Base-by-base conservation (phyloP, 345 rosid species). In the Zanthoxylum bungeanum region DNA sequence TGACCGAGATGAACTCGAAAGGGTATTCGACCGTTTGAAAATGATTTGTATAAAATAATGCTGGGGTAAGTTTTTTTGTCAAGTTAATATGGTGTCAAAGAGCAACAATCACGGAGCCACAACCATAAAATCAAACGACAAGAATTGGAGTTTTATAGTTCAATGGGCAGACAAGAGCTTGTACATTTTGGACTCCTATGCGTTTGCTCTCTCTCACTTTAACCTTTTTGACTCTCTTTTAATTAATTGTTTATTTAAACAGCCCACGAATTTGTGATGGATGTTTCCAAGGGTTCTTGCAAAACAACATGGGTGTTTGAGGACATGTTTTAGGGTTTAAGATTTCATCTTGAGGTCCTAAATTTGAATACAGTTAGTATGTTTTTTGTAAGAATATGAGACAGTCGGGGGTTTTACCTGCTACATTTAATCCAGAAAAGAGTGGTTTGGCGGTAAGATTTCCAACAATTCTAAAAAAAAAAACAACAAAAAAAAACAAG, bases 81-180 rank as follows among this genome's bases (percentile, higher is more conserved):
- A n/a, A 30, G 57, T 25, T 31, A 55, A 53, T 1, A 27, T n/a
- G 58, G 70, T 11, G 47, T 21, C 53, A 40, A 14, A 27, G 52
- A 28, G 80, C 83, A 42, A 36, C 76, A 77, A 77, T 73, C 83
- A 77, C 72, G 80, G 81, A 75, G 84, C 73, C 73, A 70, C 52
- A 24, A 42, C 56, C 80, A 70, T 59, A 72, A 79, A 72, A 71
- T 58, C 75, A 66, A 73, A 62, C 72, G 81, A 85, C 81, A 85
- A 73, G 47, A 46, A 21, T 75, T 63, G 81, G 56, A n/a, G n/a
- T n/a, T n/a, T n/a, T n/a, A n/a, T n/a, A 66, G 30, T 44, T 42
- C 77, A 7, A 59, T 39, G 17, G 58, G 58, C 12, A 58, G 61
- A 42, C 44, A 21, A 19, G 39, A 36, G 1, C 24, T 19, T 0